Conservation (phyloP, 1,139 yeast genomes). For the Hyphopichia fennica region DNA sequence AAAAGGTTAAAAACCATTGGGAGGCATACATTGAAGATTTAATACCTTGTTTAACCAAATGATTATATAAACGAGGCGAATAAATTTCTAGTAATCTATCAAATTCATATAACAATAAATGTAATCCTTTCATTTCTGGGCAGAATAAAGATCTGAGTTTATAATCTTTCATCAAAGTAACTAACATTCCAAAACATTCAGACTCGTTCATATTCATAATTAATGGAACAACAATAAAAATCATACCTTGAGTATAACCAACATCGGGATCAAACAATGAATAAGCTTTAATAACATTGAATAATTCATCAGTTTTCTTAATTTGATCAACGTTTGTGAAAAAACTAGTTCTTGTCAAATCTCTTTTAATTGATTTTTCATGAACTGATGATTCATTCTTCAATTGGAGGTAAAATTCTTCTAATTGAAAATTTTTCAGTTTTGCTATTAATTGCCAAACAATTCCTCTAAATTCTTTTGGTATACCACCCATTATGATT, state of each 20-base stretch:
- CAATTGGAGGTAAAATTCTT: constrained; percentile 63
- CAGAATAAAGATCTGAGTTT: constrained; percentile 72
- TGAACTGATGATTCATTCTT: constrained; percentile 57
- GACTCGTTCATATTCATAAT: constrained; percentile 78
- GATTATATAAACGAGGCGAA: constrained; percentile 68
- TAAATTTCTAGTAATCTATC: constrained; percentile 76
- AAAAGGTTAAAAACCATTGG: constrained; percentile 93
- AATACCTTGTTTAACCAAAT: constrained; percentile 80
- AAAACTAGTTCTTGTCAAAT: constrained; percentile 81
- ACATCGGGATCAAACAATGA: constrained; percentile 87
- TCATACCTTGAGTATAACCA: constrained; percentile 98
- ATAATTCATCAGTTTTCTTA: constrained; percentile 56
- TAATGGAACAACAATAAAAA: constrained; percentile 83
- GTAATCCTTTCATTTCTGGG: constrained; percentile 94
- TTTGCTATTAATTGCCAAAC: constrained; percentile 91
- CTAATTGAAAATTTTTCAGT: constrained; percentile 71
- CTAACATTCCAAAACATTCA: constrained; percentile 82
- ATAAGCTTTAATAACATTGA: constrained; percentile 78
- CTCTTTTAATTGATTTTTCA: constrained; percentile 78
- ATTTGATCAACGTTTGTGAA: constrained; percentile 60
- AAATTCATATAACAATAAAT: constrained; percentile 80
- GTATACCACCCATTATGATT: constrained; percentile 75
- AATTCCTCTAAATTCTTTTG: constrained; percentile 80
- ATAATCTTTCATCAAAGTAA: constrained; percentile 81
- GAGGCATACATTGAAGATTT: constrained; percentile 92